Base-by-base conservation (phyloP, 805 yeast genomes). In the Martiniozyma abietophila region DNA sequence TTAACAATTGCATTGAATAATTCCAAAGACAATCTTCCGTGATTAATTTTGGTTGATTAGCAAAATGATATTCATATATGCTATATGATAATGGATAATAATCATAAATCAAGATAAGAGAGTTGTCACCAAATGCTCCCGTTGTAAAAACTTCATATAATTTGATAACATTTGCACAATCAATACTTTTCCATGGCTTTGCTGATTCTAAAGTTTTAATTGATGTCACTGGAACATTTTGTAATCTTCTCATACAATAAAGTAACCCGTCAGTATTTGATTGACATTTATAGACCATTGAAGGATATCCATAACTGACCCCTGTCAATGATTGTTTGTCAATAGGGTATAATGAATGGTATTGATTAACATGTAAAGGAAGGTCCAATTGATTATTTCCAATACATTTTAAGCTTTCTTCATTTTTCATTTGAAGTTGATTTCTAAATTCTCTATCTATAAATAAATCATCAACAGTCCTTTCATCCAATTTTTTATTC, bases 101-200 rank as follows among this genome's bases (percentile, higher is more conserved):
- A 50, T 89, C 96, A 57, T 85, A 84, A 4, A 82, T 79, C 28
- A 86, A 62, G 27, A 85, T 69, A 37, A 92, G 64, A 1, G 92
- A 76, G 31, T 68, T 66, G 46, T 82, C 92, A 28, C 84, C 89
- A 61, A 92, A 92, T 5, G 85, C 80, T 37, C 85, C 71, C 5
- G 89, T 76, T 1, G 95, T 79, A 54, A 92, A 89, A 6, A 92
- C 85, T 51, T 88, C 96, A 27, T 72, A 69, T 5, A 85, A 59
- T 26, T 69, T 65, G 1, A 81, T 82, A 16, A 84, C 61, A 46
- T 79, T 77, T 3, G 84, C 69, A 42, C 62, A 59, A 6, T 60
- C 58, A 16, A 79, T 43, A 10, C 62, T 61, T 38, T 62, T 70
- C 96, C 96, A 89, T 41, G 58, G 65, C 46, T 76, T 75, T 36